Conservation (phyloP, 2,329 filamentous ascomycete species). For the Dendryphion nanum region DNA sequence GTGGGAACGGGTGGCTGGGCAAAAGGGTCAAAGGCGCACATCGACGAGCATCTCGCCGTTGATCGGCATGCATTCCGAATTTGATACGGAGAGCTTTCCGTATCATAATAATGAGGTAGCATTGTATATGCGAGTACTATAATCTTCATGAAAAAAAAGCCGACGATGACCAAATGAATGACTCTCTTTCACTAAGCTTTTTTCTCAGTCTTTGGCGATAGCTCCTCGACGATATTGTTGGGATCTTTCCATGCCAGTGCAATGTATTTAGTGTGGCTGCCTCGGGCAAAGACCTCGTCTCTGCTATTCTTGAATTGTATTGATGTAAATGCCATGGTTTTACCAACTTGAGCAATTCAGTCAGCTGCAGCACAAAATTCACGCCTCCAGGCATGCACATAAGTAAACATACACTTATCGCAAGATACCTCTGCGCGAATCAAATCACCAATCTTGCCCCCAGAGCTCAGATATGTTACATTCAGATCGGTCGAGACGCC, state of each 20-base stretch:
- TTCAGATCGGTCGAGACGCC: constrained; percentile 67
- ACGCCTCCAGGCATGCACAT: no score
- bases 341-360: constrained; percentile 57
- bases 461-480: constrained; percentile 64
- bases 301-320: constrained; percentile 61
- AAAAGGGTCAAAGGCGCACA: no score
- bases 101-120: no score
- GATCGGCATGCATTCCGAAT: no score
- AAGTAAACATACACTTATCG: constrained; percentile 57
- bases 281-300: constrained; percentile 61
- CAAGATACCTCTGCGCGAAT: constrained; percentile 61
- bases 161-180: no score
- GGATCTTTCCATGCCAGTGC: constrained; percentile 61
- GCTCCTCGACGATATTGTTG: constrained; percentile 59
- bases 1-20: no score
- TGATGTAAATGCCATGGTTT: constrained; percentile 63
- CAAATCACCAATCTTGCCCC: constrained; percentile 61
- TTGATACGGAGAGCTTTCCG: not conserved
- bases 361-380: no score
- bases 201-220: constrained; percentile 42
- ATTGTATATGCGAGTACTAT: no score
- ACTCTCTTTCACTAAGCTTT: constrained; percentile 9
- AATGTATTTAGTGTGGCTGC: constrained; percentile 68
- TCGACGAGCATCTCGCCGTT: no score
- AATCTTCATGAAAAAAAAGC: no score